Evolutionary conservation across 164 flowering plant species (phyloP), one percentile per base, ranked within the genome.

Genomic region (Annona cherimola): DNA sequence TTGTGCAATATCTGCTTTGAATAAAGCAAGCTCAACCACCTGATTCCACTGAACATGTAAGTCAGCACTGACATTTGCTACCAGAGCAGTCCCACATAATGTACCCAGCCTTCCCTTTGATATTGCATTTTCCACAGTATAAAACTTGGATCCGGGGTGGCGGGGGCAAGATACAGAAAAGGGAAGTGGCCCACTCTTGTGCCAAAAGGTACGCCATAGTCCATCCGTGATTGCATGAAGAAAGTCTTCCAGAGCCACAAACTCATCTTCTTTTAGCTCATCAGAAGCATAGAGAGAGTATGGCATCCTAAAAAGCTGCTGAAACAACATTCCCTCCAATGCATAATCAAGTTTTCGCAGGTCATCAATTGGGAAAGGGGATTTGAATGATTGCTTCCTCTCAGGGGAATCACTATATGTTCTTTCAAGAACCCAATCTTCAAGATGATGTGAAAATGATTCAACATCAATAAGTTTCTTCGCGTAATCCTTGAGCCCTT

Each of bases 131-230:
- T 88, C 88, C 42, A 86, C 76, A 12, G 81, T 69, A 74, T 85
- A 86, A 71, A 88, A 85, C 75, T 84, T 88, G 68, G 87, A 86
- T 59, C 86, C 85, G 73, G 85, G 85, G 74, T 80, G 76, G 65
- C 84, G 76, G 66, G 87, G 86, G 71, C 87, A 85, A 70, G 86
- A 80, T 61, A 88, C 81, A 76, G 79, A 81, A 72, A 85, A 85
- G 6, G 92, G 92, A 55, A 83, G 69, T 11, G 87, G 86, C 45
- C 86, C 83, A 73, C 71, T 79, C 73, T 77, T 81, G 69, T 77
- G 84, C 92, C 92, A 88, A 77, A 88, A 88, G 35, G 90, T 83
- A 35, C 84, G 84, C 92, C 92, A 88, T 20, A 88, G 70, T 46
- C 92, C 89, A 73, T 79, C 80, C 2, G 76, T 78, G 12, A 77